Conservation (phyloP, 2,329 filamentous ascomycete species). For the Fonsecaea erecta region DNA sequence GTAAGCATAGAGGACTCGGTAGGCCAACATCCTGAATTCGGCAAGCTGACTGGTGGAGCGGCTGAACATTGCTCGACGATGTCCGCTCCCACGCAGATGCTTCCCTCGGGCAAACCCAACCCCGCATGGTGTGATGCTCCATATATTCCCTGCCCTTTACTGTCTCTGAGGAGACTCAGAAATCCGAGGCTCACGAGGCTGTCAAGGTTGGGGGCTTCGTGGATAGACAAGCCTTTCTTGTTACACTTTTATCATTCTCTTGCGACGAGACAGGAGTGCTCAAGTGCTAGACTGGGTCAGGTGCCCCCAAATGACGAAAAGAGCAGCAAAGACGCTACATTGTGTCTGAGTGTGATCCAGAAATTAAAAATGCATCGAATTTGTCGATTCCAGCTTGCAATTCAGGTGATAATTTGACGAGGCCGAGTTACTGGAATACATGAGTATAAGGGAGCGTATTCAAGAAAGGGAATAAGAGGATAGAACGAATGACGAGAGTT, state of each 20-base stretch:
- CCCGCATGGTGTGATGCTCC: slow-evolving; percentile 7
- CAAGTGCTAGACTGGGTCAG: not conserved
- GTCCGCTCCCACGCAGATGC: not conserved
- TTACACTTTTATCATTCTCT: not conserved
- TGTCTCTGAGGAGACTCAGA: not conserved
- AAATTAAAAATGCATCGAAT: not conserved
- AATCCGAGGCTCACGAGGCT: slow-evolving; percentile 14
- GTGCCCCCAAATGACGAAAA: not conserved
- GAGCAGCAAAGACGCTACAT: not conserved
- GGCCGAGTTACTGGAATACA: too few species aligned
- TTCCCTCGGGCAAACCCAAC: slow-evolving; percentile 16
- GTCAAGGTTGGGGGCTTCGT: not conserved
- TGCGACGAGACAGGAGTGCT: not conserved
- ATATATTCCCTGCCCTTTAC: not conserved
- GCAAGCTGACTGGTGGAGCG: not conserved
- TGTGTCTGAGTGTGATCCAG: not conserved
- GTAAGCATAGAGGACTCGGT: not conserved
- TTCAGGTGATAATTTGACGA: not conserved
- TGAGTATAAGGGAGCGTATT: too few species aligned
- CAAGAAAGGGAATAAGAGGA: not conserved
- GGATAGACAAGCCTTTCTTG: not conserved
- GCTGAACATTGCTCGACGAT: not conserved
- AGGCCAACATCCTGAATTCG: not conserved
- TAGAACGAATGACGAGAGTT: not conserved
- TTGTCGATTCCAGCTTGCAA: not conserved